Percentiles rank a stretch among this genome's conserved stretches.
phyloP scores from a whole-genome alignment of 2,329 filamentous ascomycete species.

The Colletotrichum orchidophilum region DNA sequence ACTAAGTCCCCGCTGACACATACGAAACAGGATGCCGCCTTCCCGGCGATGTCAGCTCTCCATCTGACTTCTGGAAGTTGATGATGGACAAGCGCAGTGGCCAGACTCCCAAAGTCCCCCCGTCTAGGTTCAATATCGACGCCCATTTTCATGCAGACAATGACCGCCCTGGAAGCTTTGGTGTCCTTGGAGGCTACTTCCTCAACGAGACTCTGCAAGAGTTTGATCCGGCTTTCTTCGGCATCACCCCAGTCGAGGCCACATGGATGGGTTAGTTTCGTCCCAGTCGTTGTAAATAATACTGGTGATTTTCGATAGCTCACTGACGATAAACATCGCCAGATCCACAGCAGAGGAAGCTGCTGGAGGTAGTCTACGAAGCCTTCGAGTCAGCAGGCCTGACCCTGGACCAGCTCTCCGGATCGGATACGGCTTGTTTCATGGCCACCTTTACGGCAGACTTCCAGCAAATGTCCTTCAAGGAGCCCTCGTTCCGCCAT shows the following conservation, averaged over 20 bases:
- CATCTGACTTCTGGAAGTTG: conserved; percentile 48
- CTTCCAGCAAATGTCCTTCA: conserved; percentile 35
- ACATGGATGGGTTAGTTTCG: conserved; percentile 42
- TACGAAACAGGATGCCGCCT: conserved; percentile 45
- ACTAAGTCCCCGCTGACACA: not conserved
- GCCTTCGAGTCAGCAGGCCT: conserved; percentile 50
- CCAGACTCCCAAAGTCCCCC: conserved; percentile 29
- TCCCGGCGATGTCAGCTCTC: conserved; percentile 43
- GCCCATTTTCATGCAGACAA: conserved; percentile 35
- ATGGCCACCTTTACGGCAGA: conserved; percentile 40
- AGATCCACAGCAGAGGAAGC: conserved; percentile 51
- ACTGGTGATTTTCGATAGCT: not conserved
- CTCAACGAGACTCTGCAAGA: conserved; percentile 38
- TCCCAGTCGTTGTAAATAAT: not conserved
- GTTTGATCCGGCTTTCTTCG: conserved; percentile 52
- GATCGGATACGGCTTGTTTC: conserved; percentile 42
- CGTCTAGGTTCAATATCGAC: conserved; percentile 38
- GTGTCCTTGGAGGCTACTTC: conserved; percentile 39
- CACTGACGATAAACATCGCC: not conserved
- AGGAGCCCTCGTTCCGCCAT: conserved; percentile 29
- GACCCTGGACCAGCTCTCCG: conserved; percentile 40
- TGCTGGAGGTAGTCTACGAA: conserved; percentile 53
- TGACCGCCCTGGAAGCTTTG: conserved; percentile 36
- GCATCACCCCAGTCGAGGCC: conserved; percentile 49
- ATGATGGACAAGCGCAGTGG: conserved; percentile 19